Evolutionary conservation across 2,329 filamentous ascomycete species (phyloP).

Genomic region (Aspergillus tanneri): DNA sequence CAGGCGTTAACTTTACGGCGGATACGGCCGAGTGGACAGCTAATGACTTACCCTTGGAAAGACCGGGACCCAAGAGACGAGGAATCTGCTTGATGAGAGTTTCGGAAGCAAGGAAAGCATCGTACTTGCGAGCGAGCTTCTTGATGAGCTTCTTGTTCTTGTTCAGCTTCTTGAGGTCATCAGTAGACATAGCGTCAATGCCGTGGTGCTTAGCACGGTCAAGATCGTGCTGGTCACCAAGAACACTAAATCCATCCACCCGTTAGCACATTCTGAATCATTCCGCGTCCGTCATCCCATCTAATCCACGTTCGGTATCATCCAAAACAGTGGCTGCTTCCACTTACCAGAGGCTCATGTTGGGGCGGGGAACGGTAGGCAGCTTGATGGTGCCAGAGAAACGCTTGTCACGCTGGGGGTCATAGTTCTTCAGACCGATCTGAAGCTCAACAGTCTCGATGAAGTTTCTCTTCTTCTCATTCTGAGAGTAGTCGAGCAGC

Average conservation of each 20-base stretch:
- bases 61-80: constrained; percentile 97
- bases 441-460: constrained; percentile 80
- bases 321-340: too few relatives aligned
- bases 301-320: neutral
- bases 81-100: constrained; percentile 99
- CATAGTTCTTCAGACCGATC: constrained; percentile 98
- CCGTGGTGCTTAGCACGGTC: constrained; percentile 99
- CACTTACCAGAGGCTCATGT: constrained; percentile 78
- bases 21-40: neutral
- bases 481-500: constrained; percentile 89
- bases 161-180: constrained; percentile 99
- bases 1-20: constrained; percentile 29
- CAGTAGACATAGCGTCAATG: constrained; percentile 95
- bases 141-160: constrained; percentile 99
- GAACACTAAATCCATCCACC: constrained; percentile 56
- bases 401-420: constrained; percentile 99
- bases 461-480: constrained; percentile 98
- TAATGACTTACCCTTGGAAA: constrained; percentile 76
- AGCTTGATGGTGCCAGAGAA: constrained; percentile 99
- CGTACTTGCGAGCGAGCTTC: constrained; percentile 99
- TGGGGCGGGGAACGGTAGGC: constrained; percentile 83
- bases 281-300: constrained; percentile 3
- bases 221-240: constrained; percentile 96
- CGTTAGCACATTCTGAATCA: constrained; percentile 16
- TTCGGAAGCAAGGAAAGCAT: constrained; percentile 97